phyloP scores from a whole-genome alignment of 768 basidiomycete genomes.

The Hericium coralloides region DNA sequence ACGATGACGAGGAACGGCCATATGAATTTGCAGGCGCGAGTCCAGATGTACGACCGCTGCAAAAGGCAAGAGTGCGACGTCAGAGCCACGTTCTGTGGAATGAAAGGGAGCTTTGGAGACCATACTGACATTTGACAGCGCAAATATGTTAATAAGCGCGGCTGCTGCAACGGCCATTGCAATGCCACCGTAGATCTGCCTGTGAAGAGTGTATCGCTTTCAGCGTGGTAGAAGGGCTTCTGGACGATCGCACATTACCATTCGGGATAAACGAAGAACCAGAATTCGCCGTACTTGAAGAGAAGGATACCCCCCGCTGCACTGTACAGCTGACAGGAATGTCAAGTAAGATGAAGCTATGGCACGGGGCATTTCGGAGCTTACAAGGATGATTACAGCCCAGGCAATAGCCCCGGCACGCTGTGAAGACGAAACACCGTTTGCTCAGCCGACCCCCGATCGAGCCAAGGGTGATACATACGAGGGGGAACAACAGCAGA shows the following conservation, averaged over 20 bases:
- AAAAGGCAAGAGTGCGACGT: constrained; percentile 1
- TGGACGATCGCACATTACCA: not conserved
- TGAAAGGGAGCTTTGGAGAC: too few species aligned
- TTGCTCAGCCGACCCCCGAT: constrained; percentile 1
- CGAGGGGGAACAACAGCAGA: constrained; percentile 63
- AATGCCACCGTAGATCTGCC: constrained; percentile 43
- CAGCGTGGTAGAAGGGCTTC: constrained; percentile 1
- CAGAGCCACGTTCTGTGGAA: too few species aligned
- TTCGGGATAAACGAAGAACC: constrained; percentile 60
- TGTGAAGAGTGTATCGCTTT: constrained; percentile 16
- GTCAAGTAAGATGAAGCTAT: not conserved
- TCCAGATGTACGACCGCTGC: constrained; percentile 65
- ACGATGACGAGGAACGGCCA: constrained; percentile 69
- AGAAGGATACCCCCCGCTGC: constrained; percentile 57
- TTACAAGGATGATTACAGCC: constrained; percentile 54
- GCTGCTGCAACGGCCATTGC: too few species aligned
- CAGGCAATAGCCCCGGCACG: constrained; percentile 66
- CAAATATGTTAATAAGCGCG: too few species aligned
- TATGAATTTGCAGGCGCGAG: constrained; percentile 50
- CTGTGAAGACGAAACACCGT: constrained; percentile 26
- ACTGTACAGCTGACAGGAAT: constrained; percentile 45
- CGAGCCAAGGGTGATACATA: constrained; percentile 24
- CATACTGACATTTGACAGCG: too few species aligned
- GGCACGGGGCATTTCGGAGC: constrained; percentile 13
- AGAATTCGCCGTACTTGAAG: constrained; percentile 48